Base-by-base conservation (phyloP, 139 green algal genomes). In the Chlamydomonas sp. region DNA sequence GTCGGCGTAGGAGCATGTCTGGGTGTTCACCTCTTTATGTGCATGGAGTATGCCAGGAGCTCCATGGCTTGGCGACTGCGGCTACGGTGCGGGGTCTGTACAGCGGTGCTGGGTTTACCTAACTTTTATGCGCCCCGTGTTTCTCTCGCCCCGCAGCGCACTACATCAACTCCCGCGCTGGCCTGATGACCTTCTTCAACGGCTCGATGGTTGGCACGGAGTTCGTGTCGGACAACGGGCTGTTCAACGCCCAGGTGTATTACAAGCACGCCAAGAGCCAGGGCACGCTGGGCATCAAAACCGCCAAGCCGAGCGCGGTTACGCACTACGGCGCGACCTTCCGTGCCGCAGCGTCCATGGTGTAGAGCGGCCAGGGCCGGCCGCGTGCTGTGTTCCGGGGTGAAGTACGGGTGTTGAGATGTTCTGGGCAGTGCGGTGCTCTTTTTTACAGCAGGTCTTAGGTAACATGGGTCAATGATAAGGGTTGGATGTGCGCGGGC, bases 121-220 rank as follows among this genome's bases (percentile, higher is more conserved):
- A 59, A 77, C 59, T 61, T 84, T 84, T 57, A 80, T 73, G 17
- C 78, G 78, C 61, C 69, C 62, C 83, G 18, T 73, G 9, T 61
- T 73, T 15, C 12, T 12, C 12, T 12, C 84, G 86, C 85, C 57
- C 31, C 0, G 31, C 31, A 49, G 83, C 66, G 10, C 89, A 95
- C 81, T 91, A 91, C 90, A 92, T 93, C 76, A 91, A 94, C 85
- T 92, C 84, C 77, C 84, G 78, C 59, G 81, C 77, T 3, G 94
- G 94, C 57, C 88, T 90, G 16, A 95, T 96, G 92, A 89, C 77
- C 10, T 95, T 95, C 87, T 96, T 96, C 87, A 93, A 85, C 78
- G 73, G 63, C 75, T 77, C 62, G 15, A 31, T 31, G 2, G 57
- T 68, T 18, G 84, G 84, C 49, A 88, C 80, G 12, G 86, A 90